Conservation (phyloP, 179 eudicot genomes). For the Beta corolliflora region DNA sequence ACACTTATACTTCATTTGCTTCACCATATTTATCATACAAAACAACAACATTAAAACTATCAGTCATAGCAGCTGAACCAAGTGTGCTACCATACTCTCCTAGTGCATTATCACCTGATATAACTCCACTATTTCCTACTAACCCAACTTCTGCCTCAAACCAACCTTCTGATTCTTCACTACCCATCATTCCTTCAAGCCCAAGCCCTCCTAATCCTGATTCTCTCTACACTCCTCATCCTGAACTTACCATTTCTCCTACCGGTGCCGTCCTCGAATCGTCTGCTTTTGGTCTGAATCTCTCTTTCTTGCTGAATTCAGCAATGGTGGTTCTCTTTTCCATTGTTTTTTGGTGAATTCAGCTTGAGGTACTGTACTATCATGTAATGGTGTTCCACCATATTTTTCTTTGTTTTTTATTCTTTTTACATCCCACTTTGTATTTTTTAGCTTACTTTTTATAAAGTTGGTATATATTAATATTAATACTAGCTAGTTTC, state of each 20-base stretch:
- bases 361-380: constrained; percentile 4
- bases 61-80: constrained; percentile 69
- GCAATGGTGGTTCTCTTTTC: constrained; percentile 19
- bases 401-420: not conserved
- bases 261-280: constrained; percentile 44
- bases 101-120: constrained; percentile 56
- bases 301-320: constrained; percentile 21
- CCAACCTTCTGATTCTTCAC: constrained; percentile 52
- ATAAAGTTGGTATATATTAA: constrained; percentile 32
- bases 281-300: constrained; percentile 30
- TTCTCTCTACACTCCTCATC: constrained; percentile 38
- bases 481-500: not conserved
- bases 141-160: constrained; percentile 42
- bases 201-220: constrained; percentile 82
- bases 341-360: constrained; percentile 37
- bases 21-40: not conserved
- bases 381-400: constrained; percentile 10
- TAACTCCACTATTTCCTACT: constrained; percentile 66
- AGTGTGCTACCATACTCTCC: constrained; percentile 49
- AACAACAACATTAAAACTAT: constrained; percentile 16
- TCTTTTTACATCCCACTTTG: not conserved
- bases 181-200: constrained; percentile 72
- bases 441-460: constrained; percentile 21
- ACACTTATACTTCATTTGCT: not conserved
- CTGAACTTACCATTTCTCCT: constrained; percentile 47